These are phyloP conservation scores for Suillus subluteus DNA, from an alignment of 768 basidiomycete genomes.

Conservation along the genomic window DNA sequence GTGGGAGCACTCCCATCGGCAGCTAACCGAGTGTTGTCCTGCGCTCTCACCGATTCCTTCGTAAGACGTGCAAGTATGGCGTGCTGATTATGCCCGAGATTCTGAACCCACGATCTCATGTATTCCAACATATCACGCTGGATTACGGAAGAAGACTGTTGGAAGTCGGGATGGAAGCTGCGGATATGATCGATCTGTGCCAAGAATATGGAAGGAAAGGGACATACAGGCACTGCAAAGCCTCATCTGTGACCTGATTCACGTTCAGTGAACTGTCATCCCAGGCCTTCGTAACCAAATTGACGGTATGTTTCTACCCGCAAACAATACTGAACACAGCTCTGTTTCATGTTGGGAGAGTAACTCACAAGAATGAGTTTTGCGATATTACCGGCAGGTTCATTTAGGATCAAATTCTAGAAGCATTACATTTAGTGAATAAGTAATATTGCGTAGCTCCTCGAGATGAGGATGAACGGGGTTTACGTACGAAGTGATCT, in stretches of 20 bases:
- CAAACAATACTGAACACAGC: background rate
- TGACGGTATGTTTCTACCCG: conserved; percentile 62
- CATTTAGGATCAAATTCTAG: conserved; percentile 79
- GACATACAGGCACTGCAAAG: conserved; percentile 66
- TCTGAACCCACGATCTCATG: conserved; percentile 64
- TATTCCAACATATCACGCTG: conserved; percentile 78
- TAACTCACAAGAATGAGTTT: conserved; percentile 63
- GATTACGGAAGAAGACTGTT: conserved; percentile 60
- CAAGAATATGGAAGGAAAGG: background rate
- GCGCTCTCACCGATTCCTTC: conserved; percentile 70
- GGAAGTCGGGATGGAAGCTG: conserved; percentile 88
- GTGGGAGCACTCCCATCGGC: conserved; percentile 54
- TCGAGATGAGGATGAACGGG: background rate
- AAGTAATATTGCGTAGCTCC: conserved; percentile 11
- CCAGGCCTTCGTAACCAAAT: conserved; percentile 78
- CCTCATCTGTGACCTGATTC: conserved; percentile 59
- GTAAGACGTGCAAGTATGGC: conserved; percentile 58
- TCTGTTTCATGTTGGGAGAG: background rate
- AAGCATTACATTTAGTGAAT: conserved; percentile 3
- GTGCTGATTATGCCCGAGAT: conserved; percentile 49
- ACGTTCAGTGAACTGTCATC: conserved; percentile 68
- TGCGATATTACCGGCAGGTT: conserved; percentile 79
- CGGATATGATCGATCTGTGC: background rate
- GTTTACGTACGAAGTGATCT: conserved; percentile 79
- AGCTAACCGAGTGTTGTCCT: conserved; percentile 66